Base-by-base conservation (phyloP, 768 basidiomycete genomes). In the Termitomyces sp. region DNA sequence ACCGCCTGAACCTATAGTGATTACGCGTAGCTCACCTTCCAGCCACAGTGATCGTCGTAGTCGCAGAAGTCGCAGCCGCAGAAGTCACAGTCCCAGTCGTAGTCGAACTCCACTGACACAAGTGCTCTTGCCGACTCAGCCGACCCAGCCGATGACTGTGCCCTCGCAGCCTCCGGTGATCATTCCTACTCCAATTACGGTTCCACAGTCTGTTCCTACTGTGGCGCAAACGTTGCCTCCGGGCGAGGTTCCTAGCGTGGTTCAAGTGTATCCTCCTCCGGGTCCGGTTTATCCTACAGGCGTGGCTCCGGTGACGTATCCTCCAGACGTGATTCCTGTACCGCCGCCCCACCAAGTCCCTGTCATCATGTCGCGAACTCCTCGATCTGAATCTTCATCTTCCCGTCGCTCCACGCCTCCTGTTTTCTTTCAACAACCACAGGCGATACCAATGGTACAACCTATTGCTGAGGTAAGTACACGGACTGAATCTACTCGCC, bases 361-460 rank as follows among this genome's bases (percentile, higher is more conserved):
- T 18, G 1, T 37, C 20, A 43, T 58, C 14, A 8, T 24, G 13
- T 27, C 46, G 18, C 53, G 12, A 18, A 44, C 32, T n/a, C 26
- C 49, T 27, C 42, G 36, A 27, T 59, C 61, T 51, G 53, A 44
- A 37, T 57, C 58, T 31, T 32, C 39, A 18, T 56, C 57, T 44
- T 34, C 57, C 7, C 53, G 50, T 29, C 55, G 55, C 9, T 50
- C 61, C 5, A 67, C 43, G 16, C 37, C 6, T 10, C 42, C 42
- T 54, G 31, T 1, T 13, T 4, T n/a, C 7, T 0, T 42, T 20
- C 52, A 29, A 24, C 20, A 24, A 5, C 24, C 14, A 16, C 14
- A 8, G n/a, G n/a, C 13, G 18, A 6, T n/a, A 50, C 3, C 49
- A 43, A 10, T 12, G 12, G 29, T 20, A 4, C 31, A n/a, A 31